Conservation (phyloP, 1,139 yeast species). For the Zhuliangozyma blackwelliae region DNA sequence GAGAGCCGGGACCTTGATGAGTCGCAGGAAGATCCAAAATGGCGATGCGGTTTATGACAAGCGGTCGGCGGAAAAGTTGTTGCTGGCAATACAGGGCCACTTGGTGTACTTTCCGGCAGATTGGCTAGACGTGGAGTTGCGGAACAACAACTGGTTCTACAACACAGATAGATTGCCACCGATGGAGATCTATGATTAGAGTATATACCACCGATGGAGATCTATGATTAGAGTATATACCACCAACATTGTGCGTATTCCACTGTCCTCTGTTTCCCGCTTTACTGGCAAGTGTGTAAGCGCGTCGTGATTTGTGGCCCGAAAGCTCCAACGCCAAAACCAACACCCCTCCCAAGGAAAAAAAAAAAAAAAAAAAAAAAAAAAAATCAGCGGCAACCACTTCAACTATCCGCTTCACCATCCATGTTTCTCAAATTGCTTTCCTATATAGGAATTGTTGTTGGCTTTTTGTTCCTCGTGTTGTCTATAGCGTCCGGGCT, state of each 20-base stretch:
- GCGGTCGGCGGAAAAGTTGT: conserved; percentile 69
- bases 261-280: no score
- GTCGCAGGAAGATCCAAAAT: conserved; percentile 40
- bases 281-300: no score
- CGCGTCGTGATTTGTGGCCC: no score
- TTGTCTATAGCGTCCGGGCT: conserved; percentile 74
- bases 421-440: conserved; percentile 39
- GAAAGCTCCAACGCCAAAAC: no score
- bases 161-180: conserved; percentile 94
- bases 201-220: conserved; percentile 71
- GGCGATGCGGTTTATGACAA: conserved; percentile 56
- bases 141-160: conserved; percentile 91
- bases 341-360: not conserved
- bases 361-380: not conserved
- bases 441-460: conserved; percentile 64
- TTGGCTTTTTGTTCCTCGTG: conserved; percentile 70
- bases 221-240: conserved; percentile 55
- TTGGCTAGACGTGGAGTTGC: conserved; percentile 85
- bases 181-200: conserved; percentile 81
- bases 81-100: conserved; percentile 80
- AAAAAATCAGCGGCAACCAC: not conserved
- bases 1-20: conserved; percentile 25
- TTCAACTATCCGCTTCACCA: not conserved
- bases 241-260: conserved; percentile 46
- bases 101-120: conserved; percentile 86